A percentile compares a stretch with the other conserved stretches of the same genome.
Conservation (phyloP, 2,329 filamentous ascomycete species). For the Ceratocystis variospora region DNA sequence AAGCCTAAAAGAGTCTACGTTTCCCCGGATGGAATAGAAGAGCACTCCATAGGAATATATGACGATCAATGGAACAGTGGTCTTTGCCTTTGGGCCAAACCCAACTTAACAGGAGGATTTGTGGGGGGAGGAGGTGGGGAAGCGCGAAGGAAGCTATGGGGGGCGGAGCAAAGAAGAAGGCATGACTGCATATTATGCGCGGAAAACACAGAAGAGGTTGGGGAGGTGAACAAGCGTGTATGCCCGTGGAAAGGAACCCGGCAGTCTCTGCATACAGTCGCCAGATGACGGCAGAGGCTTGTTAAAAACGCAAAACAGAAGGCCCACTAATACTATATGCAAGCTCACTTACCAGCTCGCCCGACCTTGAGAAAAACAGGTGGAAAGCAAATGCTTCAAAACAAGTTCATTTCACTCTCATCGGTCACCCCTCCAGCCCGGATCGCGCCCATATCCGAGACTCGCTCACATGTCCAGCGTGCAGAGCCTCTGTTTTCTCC, state of each 20-base stretch:
- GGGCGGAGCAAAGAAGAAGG: slow-evolving; percentile 5
- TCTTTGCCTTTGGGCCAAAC: slow-evolving; percentile 2
- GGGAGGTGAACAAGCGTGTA: not conserved
- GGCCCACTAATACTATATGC: not conserved
- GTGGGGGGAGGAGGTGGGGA: slow-evolving; percentile 9
- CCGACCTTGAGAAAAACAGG: not conserved
- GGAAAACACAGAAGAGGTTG: not conserved
- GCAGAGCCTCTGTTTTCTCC: slow-evolving; percentile 1
- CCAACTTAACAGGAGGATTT: slow-evolving; percentile 3
- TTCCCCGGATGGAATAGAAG: not conserved
- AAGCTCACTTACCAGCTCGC: not conserved
- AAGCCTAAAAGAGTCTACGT: too few relatives aligned
- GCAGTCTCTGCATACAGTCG: not conserved
- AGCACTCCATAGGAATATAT: not conserved
- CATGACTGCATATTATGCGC: not conserved
- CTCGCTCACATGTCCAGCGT: not conserved
- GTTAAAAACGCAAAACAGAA: not conserved
- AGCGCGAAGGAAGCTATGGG: not conserved
- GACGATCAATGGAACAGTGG: not conserved
- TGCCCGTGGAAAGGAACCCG: not conserved
- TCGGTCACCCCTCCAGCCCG: not conserved
- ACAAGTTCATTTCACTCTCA: not conserved
- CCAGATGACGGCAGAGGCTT: not conserved
- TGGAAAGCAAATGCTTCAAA: not conserved
- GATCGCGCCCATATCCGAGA: not conserved